Percentiles rank a stretch among this genome's conserved stretches.
Evolutionary conservation across 106 monocot species (phyloP).

Genomic region (Vanilla planifolia): DNA sequence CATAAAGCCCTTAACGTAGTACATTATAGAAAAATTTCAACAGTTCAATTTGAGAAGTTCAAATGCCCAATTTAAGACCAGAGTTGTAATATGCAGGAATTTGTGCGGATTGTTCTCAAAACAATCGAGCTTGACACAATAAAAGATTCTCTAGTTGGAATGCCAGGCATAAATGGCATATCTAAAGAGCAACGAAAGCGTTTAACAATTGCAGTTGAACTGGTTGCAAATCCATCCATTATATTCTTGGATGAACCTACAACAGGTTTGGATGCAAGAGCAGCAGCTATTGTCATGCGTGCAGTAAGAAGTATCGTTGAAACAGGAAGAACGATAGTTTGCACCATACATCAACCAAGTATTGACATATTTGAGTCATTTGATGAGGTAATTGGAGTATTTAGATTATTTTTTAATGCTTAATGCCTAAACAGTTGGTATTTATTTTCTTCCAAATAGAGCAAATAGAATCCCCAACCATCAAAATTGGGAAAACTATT

Average conservation of each 20-base stretch:
- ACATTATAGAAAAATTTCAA: too few relatives aligned
- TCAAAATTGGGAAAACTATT: too few relatives aligned
- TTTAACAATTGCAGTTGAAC: constrained; percentile 45
- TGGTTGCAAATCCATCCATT: constrained; percentile 73
- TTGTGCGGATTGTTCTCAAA: constrained; percentile 12
- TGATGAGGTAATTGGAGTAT: constrained; percentile 11
- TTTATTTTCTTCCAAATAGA: too few relatives aligned
- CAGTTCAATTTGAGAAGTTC: background rate
- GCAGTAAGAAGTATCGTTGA: constrained; percentile 14
- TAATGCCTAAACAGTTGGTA: too few relatives aligned
- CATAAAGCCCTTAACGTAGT: background rate
- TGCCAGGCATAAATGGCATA: constrained; percentile 10
- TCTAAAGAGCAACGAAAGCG: constrained; percentile 14
- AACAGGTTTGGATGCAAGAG: constrained; percentile 55
- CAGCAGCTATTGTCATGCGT: constrained; percentile 29
- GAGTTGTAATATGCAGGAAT: constrained; percentile 9
- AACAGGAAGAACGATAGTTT: constrained; percentile 21
- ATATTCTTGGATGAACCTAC: constrained; percentile 90
- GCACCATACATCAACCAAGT: constrained; percentile 30
- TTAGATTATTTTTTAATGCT: too few relatives aligned
- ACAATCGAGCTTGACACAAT: constrained; percentile 11
- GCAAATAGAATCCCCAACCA: too few relatives aligned
- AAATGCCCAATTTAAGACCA: background rate
- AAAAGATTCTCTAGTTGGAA: constrained; percentile 16
- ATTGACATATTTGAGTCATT: constrained; percentile 20